Evolutionary conservation across 371 early-diverging fungal species (phyloP).

Genomic region (Coemansia sp.): DNA sequence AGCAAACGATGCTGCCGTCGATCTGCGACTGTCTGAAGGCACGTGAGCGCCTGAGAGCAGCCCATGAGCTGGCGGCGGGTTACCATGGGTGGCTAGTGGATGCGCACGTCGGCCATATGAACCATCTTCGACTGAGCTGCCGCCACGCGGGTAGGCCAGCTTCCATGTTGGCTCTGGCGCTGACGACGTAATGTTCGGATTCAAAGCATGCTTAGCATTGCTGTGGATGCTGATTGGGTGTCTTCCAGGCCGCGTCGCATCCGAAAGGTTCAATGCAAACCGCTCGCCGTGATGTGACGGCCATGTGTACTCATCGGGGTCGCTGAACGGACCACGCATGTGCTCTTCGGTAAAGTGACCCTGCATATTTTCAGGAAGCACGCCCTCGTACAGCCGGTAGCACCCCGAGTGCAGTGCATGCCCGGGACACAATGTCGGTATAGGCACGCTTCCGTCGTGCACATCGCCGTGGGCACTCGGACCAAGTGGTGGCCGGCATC

Average conservation of each 20-base stretch:
- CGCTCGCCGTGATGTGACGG: conserved; percentile 3
- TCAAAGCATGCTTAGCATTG: neutral
- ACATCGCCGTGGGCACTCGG: neutral
- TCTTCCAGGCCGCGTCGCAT: neutral
- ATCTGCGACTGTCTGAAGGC: neutral
- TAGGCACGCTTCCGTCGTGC: conserved; percentile 1
- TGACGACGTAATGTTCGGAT: conserved; percentile 22
- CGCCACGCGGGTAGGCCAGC: neutral
- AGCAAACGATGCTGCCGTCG: conserved; percentile 17
- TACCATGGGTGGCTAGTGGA: neutral
- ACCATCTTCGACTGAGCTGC: conserved; percentile 4
- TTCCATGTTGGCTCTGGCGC: conserved; percentile 38
- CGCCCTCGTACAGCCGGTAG: conserved; percentile 46
- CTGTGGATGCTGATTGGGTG: conserved; percentile 9
- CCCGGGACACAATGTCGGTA: conserved; percentile 19
- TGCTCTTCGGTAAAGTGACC: conserved; percentile 1
- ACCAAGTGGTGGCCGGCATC: conserved; percentile 21
- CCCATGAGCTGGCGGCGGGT: neutral
- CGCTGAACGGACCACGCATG: conserved; percentile 10
- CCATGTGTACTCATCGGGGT: conserved; percentile 24
- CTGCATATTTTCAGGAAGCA: conserved; percentile 9
- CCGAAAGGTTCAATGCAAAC: conserved; percentile 6
- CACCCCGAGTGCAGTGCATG: conserved; percentile 43
- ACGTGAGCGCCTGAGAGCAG: neutral
- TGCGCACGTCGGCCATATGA: conserved; percentile 1